Percentiles rank a stretch among this genome's conserved stretches.
Conservation (phyloP, 1,139 yeast genomes). For the Geotrichum citri-aurantii region DNA sequence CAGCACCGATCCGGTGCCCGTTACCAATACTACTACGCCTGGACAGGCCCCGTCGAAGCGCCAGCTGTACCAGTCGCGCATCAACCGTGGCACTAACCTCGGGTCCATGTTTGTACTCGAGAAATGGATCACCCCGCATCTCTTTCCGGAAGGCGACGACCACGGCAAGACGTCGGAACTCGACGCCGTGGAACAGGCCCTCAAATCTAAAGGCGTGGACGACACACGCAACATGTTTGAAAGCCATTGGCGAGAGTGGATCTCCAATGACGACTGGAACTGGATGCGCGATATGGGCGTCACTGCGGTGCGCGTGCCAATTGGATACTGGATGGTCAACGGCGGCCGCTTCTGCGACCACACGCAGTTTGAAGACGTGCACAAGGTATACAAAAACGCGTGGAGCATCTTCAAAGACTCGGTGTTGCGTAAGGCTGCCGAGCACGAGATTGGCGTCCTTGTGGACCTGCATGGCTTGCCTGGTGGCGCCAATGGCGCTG, state of each 20-base stretch:
- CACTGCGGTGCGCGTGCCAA: conserved; percentile 74
- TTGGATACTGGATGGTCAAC: conserved; percentile 84
- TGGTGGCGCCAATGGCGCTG: conserved; percentile 82
- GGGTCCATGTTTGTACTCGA: conserved; percentile 83
- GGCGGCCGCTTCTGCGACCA: conserved; percentile 54
- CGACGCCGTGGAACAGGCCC: conserved; percentile 48
- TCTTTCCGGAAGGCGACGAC: conserved; percentile 52
- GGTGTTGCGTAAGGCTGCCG: conserved; percentile 51
- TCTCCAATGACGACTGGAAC: conserved; percentile 68
- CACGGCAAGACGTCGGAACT: conserved; percentile 55
- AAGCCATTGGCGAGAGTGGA: conserved; percentile 62
- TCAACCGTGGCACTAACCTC: conserved; percentile 78
- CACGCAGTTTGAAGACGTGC: conserved; percentile 55
- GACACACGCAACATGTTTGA: conserved; percentile 52
- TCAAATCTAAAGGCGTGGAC: conserved; percentile 43
- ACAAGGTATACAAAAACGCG: conserved; percentile 58
- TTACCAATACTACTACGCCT: conserved; percentile 32
- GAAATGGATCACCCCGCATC: conserved; percentile 50
- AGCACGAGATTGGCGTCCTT: conserved; percentile 60
- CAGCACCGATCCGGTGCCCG: conserved; percentile 23
- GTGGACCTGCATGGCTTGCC: conserved; percentile 89
- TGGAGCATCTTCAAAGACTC: conserved; percentile 56
- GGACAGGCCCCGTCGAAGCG: conserved; percentile 41
- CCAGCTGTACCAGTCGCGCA: conserved; percentile 59
- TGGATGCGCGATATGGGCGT: conserved; percentile 65